Percentiles rank a stretch among this genome's conserved stretches.
Evolutionary conservation across 2,329 filamentous ascomycete species (phyloP).

Genomic region (Fusarium armeniacum): DNA sequence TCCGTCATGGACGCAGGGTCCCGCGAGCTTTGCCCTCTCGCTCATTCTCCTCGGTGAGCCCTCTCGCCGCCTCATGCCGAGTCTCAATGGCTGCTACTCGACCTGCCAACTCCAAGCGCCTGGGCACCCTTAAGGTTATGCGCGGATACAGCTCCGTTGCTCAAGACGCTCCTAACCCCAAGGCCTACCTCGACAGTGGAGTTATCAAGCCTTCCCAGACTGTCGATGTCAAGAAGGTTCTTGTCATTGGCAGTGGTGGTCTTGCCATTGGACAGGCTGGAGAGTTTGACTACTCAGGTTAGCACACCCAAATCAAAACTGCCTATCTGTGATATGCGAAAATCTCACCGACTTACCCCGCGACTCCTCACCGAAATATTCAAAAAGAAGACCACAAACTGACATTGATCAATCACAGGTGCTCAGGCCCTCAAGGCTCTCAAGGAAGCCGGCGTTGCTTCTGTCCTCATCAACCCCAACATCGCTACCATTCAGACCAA

Average conservation of each 20-base stretch:
- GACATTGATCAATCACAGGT: constrained; percentile 65
- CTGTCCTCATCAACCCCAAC: constrained; percentile 96
- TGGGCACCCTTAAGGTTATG: constrained; percentile 62
- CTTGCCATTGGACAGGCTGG: constrained; percentile 97
- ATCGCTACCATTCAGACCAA: constrained; percentile 99
- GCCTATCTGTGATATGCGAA: constrained; percentile 6
- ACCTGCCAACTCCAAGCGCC: constrained; percentile 59
- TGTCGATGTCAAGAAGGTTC: constrained; percentile 94
- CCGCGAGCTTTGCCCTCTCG: constrained; percentile 61
- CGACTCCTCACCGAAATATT: constrained; percentile 37
- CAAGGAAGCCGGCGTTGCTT: constrained; percentile 92
- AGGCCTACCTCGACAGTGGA: constrained; percentile 91
- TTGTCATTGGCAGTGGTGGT: constrained; percentile 96
- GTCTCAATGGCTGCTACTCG: constrained; percentile 50
- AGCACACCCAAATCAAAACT: constrained; percentile 53
- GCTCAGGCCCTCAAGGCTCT: constrained; percentile 97
- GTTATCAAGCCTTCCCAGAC: constrained; percentile 83
- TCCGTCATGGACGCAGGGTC: constrained; percentile 68
- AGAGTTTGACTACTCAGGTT: constrained; percentile 99
- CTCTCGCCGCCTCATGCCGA: constrained; percentile 49
- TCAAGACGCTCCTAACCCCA: constrained; percentile 82
- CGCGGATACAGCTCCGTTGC: constrained; percentile 60
- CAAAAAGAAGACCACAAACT: constrained; percentile 31
- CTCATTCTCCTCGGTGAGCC: constrained; percentile 58
- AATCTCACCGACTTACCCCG: constrained; percentile 22